Evolutionary conservation across 1,284 basidiomycete species (phyloP).

Genomic region (Agaricales sp.): DNA sequence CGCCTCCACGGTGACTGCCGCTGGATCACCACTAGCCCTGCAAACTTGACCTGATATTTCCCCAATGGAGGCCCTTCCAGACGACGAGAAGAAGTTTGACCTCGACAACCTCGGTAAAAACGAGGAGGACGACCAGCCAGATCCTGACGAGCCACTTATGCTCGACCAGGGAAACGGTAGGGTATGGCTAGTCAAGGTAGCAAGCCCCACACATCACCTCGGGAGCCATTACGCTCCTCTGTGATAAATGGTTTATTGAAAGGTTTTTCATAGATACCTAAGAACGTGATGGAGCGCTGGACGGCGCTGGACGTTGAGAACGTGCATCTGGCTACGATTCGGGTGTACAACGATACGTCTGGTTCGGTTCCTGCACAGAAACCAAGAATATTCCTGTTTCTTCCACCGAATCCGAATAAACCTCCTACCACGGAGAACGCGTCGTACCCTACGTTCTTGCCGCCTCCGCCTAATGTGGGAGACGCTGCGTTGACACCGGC

Average conservation of each 20-base stretch:
- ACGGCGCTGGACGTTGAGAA: constrained; percentile 48
- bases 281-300: constrained; percentile 65
- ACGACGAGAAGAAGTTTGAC: constrained; percentile 66
- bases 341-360: constrained; percentile 49
- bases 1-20: too few species aligned
- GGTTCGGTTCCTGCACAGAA: constrained; percentile 30
- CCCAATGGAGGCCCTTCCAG: constrained; percentile 33
- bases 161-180: constrained; percentile 60
- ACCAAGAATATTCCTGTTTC: constrained; percentile 56
- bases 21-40: too few species aligned
- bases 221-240: too few species aligned
- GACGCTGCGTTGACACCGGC: constrained; percentile 13
- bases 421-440: constrained; percentile 21
- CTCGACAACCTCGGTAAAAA: constrained; percentile 36
- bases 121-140: constrained; percentile 49
- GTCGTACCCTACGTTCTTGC: constrained; percentile 28
- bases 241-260: too few species aligned
- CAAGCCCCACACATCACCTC: constrained; percentile 1
- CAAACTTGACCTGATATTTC: too few species aligned
- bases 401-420: constrained; percentile 26
- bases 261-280: constrained; percentile 64
- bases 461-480: constrained; percentile 21
- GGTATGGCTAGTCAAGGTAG: constrained; percentile 75
- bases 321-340: constrained; percentile 62
- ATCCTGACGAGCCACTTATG: constrained; percentile 69